Evolutionary conservation across 768 basidiomycete genomes (phyloP), one percentile per base, ranked within the genome.

Genomic region (Termitomyces bulborhizus): DNA sequence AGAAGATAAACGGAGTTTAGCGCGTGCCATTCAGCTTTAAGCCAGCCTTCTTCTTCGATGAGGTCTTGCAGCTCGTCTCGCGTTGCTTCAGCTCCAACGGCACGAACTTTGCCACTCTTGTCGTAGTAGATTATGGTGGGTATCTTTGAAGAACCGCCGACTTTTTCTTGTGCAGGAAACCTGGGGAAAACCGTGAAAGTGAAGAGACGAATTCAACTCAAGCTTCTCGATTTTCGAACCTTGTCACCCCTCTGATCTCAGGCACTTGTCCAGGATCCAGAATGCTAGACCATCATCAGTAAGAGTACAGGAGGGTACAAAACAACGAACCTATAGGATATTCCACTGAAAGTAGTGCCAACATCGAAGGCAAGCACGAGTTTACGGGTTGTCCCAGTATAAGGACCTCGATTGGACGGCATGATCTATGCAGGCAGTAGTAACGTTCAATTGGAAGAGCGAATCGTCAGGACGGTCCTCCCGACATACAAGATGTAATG

Each of bases 111-210:
- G 2, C 78, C 78, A 2, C 63, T 57, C 4, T 50, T 52, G 59
- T 81, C 80, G 61, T 82, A 82, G 53, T 72, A 76, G n/a, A 79
- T 52, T n/a, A 75, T 60, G 0, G 74, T 71, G 0, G 75, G 80
- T 42, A 82, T 77, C 60, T 80, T 82, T 16, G 69, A 75, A n/a
- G 76, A 73, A 0, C 77, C 76, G 6, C 71, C 77, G 41, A 72
- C 66, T 6, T 71, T 68, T 24, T 76, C 75, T 48, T 81, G 77
- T 0, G 71, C 76, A 4, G 80, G 81, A 57, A 76, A 82, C 46
- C 81, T 82, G 3, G 36, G 32, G 36, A 36, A 48, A 34, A 16
- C 36, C 26, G 31, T 26, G 3, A 29, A 56, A 51, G 43, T 24
- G n/a, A 46, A n/a, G 51, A 12, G 2, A 7, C 11, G 67, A 11